Evolutionary conservation across 257 asterid species (phyloP).

Genomic region (Solanum appendiculatum): DNA sequence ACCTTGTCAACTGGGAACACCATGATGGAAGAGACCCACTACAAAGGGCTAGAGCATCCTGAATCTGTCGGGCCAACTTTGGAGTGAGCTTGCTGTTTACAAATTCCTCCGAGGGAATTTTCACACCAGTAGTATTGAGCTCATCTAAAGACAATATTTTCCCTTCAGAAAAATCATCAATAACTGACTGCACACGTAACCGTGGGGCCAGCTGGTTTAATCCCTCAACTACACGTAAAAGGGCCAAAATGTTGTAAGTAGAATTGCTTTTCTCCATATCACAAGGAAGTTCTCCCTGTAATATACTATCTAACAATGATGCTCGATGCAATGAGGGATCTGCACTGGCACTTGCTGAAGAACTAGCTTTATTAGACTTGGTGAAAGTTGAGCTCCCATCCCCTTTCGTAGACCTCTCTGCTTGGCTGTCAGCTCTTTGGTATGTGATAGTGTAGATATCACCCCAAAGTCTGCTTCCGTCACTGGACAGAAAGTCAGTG

Average conservation of each 20-base stretch:
- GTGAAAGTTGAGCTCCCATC: constrained; percentile 46
- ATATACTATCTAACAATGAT: constrained; percentile 84
- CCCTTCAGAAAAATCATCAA: constrained; percentile 74
- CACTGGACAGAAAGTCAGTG: constrained; percentile 67
- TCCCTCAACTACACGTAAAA: constrained; percentile 86
- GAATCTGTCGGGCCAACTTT: constrained; percentile 86
- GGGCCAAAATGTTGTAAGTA: constrained; percentile 76
- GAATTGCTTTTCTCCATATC: constrained; percentile 85
- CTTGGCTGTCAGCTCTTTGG: constrained; percentile 63
- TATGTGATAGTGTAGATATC: constrained; percentile 85
- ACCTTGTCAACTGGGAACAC: constrained; percentile 97
- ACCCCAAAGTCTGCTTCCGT: constrained; percentile 81
- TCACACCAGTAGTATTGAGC: constrained; percentile 32
- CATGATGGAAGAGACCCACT: constrained; percentile 96
- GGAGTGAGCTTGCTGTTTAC: constrained; percentile 86
- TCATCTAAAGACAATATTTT: constrained; percentile 44
- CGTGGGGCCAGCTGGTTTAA: constrained; percentile 93
- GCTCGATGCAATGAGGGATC: constrained; percentile 35
- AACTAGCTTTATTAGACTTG: constrained; percentile 50
- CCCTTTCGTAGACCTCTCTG: constrained; percentile 52
- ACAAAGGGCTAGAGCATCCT: constrained; percentile 96
- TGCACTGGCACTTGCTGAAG: constrained; percentile 31
- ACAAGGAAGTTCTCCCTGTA: constrained; percentile 92
- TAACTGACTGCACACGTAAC: constrained; percentile 42
- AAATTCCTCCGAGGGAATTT: constrained; percentile 56